phyloP scores from a whole-genome alignment of 345 rosid genomes.

The Trapa bicornis region DNA sequence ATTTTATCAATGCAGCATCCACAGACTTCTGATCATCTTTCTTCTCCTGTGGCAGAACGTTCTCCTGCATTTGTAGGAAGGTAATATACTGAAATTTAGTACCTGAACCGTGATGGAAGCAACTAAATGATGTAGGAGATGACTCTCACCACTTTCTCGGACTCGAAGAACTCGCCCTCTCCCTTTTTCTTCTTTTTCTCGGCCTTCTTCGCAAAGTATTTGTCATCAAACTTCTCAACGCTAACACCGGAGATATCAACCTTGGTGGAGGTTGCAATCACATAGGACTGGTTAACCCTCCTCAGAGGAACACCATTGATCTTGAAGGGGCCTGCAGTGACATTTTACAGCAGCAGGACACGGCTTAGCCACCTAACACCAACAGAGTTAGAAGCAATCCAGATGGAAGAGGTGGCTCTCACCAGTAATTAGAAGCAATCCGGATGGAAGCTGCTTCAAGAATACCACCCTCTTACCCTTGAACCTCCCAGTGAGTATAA shows the following conservation, averaged over 20 bases:
- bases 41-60: slow-evolving; percentile 51
- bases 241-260: slow-evolving; percentile 48
- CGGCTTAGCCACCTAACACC: no score
- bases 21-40: slow-evolving; percentile 76
- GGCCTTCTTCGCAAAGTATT: slow-evolving; percentile 54
- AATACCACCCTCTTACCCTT: slow-evolving; percentile 86
- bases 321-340: slow-evolving; percentile 53
- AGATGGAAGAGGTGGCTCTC: background rate
- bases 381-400: no score
- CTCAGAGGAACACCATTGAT: slow-evolving; percentile 65
- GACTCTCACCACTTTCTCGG: slow-evolving; percentile 49
- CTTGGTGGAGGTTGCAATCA: slow-evolving; percentile 60
- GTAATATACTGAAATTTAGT: background rate
- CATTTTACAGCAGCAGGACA: background rate
- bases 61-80: slow-evolving; percentile 27
- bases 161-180: slow-evolving; percentile 72
- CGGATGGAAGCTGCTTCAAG: slow-evolving; percentile 73
- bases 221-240: slow-evolving; percentile 58
- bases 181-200: slow-evolving; percentile 65
- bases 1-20: slow-evolving; percentile 44
- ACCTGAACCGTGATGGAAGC: background rate
- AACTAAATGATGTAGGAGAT: background rate
- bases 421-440: slow-evolving; percentile 78
- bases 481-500: slow-evolving; percentile 68
- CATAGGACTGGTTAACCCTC: slow-evolving; percentile 54